A percentile compares a stretch with the other conserved stretches of the same genome.
These are phyloP conservation scores for Fraxinus dipetala DNA, from an alignment of 305 asterid genomes.

Conservation along the genomic window DNA sequence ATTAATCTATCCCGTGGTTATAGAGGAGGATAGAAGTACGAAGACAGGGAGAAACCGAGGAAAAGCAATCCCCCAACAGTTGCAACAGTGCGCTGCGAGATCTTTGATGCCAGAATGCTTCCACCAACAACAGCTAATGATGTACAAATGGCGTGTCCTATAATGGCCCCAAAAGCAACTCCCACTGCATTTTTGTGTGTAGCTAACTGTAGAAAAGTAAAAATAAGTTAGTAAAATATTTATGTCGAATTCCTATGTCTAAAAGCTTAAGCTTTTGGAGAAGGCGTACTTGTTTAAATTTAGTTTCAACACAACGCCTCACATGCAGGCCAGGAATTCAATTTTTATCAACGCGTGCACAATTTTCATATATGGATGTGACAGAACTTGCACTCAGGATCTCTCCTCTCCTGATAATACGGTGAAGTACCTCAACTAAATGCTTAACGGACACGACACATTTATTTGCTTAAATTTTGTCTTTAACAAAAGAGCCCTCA, in stretches of 20 bases:
- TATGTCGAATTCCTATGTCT: background rate
- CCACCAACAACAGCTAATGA: constrained; percentile 92
- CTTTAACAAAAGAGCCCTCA: background rate
- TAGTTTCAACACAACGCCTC: background rate
- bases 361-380: background rate
- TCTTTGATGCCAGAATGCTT: constrained; percentile 90
- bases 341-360: background rate
- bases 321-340: background rate
- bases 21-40: constrained; percentile 89
- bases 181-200: constrained; percentile 93
- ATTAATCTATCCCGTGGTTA: constrained; percentile 37
- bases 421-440: background rate
- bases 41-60: constrained; percentile 83
- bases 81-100: constrained; percentile 93
- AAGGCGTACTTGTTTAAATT: background rate
- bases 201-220: constrained; percentile 55
- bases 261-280: background rate
- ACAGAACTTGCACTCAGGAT: background rate
- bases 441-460: background rate
- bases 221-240: background rate
- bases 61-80: constrained; percentile 84
- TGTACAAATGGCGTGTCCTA: constrained; percentile 88
- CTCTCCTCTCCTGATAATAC: background rate
- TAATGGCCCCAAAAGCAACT: constrained; percentile 72
- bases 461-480: background rate